Evolutionary conservation across 73 alveolate species (phyloP), one percentile per base, ranked within the genome.

Genomic region (Paramecium sonneborni): DNA sequence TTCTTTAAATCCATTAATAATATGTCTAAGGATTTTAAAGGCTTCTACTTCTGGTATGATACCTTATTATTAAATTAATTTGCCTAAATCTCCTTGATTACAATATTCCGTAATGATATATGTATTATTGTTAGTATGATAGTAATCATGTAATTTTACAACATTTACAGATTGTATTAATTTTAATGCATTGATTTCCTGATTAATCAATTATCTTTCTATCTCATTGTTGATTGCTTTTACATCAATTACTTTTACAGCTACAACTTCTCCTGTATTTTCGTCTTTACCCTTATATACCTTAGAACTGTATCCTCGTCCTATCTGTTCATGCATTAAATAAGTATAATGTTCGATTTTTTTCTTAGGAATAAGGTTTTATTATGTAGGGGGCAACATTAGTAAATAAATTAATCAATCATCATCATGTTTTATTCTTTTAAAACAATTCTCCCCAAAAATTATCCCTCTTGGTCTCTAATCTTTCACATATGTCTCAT

Each of bases 251-350:
- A 88, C 94, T 43, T 88, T 88, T 30, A 88, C 91, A 37, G 94
- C 94, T 7, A 88, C 94, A 3, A 57, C 70, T 37, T 88, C 94
- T 69, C 87, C 94, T n/a, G 91, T 69, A 5, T 58, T 56, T 12
- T 88, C 94, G 21, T 88, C 94, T 20, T 88, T 88, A 20, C 94
- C 94, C 26, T 88, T 88, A 62, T 69, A 88, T 23, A 88, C 94
- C 67, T 88, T 88, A 15, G 94, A 88, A 34, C 88, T 57, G 57
- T 88, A 88, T 39, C 94, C 94, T 67, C 76, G 23, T 18, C 94
- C 94, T 3, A 88, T 88, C 56, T 67, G 68, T 26, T 88, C 94
- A 88, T 41, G 70, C 94, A 88, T 44, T 32, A 44, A 32, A 88
- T 88, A 88, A 4, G 91, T 69, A 34, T 88, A 88, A 88, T 88